Evolutionary conservation across 1,139 yeast species (phyloP), one percentile per base, ranked within the genome.

Genomic region (Debaryomyces coudertii): DNA sequence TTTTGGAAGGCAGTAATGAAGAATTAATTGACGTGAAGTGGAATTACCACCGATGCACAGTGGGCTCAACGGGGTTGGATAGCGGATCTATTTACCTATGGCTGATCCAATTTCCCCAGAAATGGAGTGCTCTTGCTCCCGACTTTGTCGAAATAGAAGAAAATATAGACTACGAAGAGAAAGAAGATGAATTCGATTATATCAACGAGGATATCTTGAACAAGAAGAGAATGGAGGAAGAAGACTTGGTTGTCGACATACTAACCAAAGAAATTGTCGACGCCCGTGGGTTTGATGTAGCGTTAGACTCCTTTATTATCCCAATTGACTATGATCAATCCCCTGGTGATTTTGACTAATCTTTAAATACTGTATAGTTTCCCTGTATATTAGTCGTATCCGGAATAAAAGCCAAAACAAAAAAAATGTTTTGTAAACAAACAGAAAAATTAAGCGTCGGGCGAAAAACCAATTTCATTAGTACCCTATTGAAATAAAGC

Each of bases 41-140:
- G 96, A 90, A 92, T 60, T 83, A 82, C 46, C 71, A 82, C 40
- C 76, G 83, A 45, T 89, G 96, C 62, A 73, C 81, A 51, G 83
- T 92, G 35, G 89, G 87, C 7, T 87, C 96, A n/a, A 87, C 90
- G 15, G 97, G 98, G 0, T 69, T 89, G 42, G 98, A 92, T 58
- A 79, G 89, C 31, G 98, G 98, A 0, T 75, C 82, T 23, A 78
- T 92, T 1, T 90, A 89, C 61, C 63, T 88, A 41, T 93, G 97
- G 97, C 82, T 87, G 46, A 80, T 89, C 14, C 81, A 80, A 38
- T 82, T 88, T 33, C 95, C 96, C 0, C 97, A 90, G 58, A 87
- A 89, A 66, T 92, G 99, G 99, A 87, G 96, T 64, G 96, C 97
- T 0, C 73, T 92, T 54, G 98, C 98, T 0, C 98, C 98, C 0